Evolutionary conservation across 73 alveolate genomes (phyloP).

Genomic region (Paramecium tetraurelia): DNA sequence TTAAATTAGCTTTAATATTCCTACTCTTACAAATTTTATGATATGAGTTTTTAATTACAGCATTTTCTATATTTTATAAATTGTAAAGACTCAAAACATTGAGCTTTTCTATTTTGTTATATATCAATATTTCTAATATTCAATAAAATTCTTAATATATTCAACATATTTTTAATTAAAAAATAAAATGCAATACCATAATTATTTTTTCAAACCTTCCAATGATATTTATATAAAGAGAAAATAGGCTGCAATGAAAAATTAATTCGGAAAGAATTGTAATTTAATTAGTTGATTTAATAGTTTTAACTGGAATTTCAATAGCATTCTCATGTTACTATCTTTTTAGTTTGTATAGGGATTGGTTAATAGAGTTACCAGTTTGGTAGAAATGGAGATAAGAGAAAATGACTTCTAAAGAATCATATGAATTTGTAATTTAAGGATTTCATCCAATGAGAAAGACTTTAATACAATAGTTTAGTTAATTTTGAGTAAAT

Average conservation of each 20-base stretch:
- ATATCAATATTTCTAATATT: background rate
- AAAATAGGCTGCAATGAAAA: background rate
- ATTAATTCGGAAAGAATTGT: background rate
- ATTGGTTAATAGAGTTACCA: background rate
- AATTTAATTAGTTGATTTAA: background rate
- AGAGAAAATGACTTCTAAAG: background rate
- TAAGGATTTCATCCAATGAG: conserved; percentile 19
- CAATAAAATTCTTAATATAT: background rate
- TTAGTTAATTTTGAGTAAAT: background rate
- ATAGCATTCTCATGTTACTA: background rate
- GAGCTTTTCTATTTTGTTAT: no score
- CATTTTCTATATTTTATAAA: no score
- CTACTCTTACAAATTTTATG: no score
- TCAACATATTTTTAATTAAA: background rate
- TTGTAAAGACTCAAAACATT: no score
- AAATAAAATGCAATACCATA: background rate
- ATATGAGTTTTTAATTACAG: no score
- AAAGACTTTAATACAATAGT: background rate
- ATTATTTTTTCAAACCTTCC: background rate
- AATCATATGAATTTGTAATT: background rate
- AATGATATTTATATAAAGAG: background rate
- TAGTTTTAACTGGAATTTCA: background rate
- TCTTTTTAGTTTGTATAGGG: background rate
- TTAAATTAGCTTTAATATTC: no score
- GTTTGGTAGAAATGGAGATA: background rate